phyloP scores from a whole-genome alignment of 2,329 filamentous ascomycete genomes.

The Pseudogymnoascus sp. region DNA sequence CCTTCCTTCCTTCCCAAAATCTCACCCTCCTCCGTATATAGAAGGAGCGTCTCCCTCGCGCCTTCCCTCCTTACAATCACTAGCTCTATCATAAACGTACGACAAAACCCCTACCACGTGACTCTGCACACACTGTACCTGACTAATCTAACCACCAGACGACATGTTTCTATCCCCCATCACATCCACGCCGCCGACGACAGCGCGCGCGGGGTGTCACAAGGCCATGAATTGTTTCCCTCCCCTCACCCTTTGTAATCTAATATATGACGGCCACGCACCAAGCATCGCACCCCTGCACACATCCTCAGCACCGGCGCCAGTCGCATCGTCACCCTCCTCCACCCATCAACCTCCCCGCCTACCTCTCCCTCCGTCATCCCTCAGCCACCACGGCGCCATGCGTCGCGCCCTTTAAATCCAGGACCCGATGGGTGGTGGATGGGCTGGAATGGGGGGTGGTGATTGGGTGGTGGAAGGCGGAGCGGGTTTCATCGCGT shows the following conservation, averaged over 20 bases:
- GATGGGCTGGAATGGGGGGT: background rate
- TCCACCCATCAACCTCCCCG: background rate
- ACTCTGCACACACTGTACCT: background rate
- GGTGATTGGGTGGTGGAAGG: background rate
- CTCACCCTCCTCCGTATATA: background rate
- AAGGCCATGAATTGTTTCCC: background rate
- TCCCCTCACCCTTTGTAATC: background rate
- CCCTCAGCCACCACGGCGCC: background rate
- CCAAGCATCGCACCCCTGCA: background rate
- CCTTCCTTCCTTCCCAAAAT: background rate
- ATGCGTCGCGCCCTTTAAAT: background rate
- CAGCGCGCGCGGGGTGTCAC: background rate
- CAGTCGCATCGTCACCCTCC: background rate
- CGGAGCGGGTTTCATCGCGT: background rate
- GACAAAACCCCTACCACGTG: background rate
- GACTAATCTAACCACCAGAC: background rate
- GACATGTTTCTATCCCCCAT: background rate
- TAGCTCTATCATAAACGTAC: background rate
- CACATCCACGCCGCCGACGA: background rate
- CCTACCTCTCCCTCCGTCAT: background rate
- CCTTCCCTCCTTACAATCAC: background rate
- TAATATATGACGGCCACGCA: background rate
- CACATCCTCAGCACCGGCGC: background rate
- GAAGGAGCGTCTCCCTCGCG: background rate
- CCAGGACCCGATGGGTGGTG: background rate